A percentile compares a stretch with the other conserved stretches of the same genome.
Conservation (phyloP, 129 eudicot species). For the Heracleum sosnowskyi region DNA sequence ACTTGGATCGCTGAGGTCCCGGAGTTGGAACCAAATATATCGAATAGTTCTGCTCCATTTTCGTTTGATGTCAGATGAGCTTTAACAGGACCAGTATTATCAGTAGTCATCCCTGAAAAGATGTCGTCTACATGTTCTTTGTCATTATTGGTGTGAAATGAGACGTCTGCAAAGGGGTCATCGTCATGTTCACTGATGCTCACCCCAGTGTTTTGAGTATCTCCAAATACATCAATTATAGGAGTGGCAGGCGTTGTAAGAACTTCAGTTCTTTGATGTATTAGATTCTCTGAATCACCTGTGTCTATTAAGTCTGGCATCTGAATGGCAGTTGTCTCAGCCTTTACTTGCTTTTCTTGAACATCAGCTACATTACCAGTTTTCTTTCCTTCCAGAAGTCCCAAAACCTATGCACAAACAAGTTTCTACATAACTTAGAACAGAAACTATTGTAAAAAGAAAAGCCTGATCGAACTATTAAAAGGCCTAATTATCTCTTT, state of each 20-base stretch:
- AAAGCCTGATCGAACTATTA: not conserved
- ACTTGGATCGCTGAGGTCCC: slow-evolving; percentile 28
- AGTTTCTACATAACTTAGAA: not conserved
- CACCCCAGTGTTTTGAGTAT: slow-evolving; percentile 23
- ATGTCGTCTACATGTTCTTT: slow-evolving; percentile 50
- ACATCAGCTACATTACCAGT: slow-evolving; percentile 27
- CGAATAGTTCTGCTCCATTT: slow-evolving; percentile 49
- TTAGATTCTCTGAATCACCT: slow-evolving; percentile 35
- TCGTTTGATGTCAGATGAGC: slow-evolving; percentile 15
- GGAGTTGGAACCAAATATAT: slow-evolving; percentile 48
- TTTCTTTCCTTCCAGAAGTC: slow-evolving; percentile 51
- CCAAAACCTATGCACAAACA: slow-evolving; percentile 46
- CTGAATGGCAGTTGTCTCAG: slow-evolving; percentile 34
- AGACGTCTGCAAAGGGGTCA: slow-evolving; percentile 90
- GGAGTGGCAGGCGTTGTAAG: slow-evolving; percentile 33
- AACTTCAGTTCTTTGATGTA: slow-evolving; percentile 29
- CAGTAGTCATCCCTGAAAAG: slow-evolving; percentile 68
- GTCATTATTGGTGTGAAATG: slow-evolving; percentile 47
- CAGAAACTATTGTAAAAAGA: not conserved
- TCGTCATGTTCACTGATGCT: slow-evolving; percentile 34
- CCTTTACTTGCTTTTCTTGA: slow-evolving; percentile 30
- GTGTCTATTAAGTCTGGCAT: slow-evolving; percentile 92
- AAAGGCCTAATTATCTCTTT: not conserved
- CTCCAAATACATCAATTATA: slow-evolving; percentile 59
- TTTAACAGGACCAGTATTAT: slow-evolving; percentile 22